These are phyloP conservation scores for Begonia peltatifolia DNA, from an alignment of 306 rosid genomes.

Conservation along the genomic window DNA sequence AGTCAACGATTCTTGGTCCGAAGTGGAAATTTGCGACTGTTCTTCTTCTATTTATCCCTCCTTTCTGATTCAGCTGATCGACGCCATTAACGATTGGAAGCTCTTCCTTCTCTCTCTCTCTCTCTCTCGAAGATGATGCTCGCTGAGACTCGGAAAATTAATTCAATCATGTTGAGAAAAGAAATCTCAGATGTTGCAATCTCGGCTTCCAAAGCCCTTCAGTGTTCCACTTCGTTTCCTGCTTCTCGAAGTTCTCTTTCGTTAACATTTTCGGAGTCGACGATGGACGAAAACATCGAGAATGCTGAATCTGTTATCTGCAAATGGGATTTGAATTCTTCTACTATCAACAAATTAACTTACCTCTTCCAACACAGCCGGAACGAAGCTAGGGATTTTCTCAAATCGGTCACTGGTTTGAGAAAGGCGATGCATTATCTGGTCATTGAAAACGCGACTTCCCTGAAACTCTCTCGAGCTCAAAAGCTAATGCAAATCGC, in stretches of 20 bases:
- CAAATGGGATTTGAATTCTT: constrained; percentile 30
- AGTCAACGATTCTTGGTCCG: too few species aligned
- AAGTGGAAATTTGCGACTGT: too few species aligned
- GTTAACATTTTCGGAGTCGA: neutral
- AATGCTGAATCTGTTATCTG: constrained; percentile 21
- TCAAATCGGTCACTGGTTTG: constrained; percentile 19
- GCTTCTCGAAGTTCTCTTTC: constrained; percentile 1
- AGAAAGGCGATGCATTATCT: constrained; percentile 25
- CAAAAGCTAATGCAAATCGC: constrained; percentile 37
- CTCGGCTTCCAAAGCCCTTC: constrained; percentile 15
- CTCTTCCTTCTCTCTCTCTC: neutral
- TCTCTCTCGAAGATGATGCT: constrained; percentile 6
- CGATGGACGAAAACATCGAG: constrained; percentile 23
- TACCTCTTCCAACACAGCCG: constrained; percentile 26
- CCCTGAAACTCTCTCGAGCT: constrained; percentile 26
- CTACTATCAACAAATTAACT: constrained; percentile 14
- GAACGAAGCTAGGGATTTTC: constrained; percentile 23
- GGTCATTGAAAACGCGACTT: constrained; percentile 6
- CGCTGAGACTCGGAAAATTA: constrained; percentile 10
- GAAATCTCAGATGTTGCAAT: constrained; percentile 13
- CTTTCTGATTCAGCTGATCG: too few species aligned
- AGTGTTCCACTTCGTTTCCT: constrained; percentile 10
- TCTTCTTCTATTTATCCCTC: too few species aligned
- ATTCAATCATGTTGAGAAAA: constrained; percentile 9
- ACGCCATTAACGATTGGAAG: too few species aligned